Percentiles rank a stretch among this genome's conserved stretches.
phyloP scores from a whole-genome alignment of 306 rosid species.

The Pterocarpus macrocarpus region DNA sequence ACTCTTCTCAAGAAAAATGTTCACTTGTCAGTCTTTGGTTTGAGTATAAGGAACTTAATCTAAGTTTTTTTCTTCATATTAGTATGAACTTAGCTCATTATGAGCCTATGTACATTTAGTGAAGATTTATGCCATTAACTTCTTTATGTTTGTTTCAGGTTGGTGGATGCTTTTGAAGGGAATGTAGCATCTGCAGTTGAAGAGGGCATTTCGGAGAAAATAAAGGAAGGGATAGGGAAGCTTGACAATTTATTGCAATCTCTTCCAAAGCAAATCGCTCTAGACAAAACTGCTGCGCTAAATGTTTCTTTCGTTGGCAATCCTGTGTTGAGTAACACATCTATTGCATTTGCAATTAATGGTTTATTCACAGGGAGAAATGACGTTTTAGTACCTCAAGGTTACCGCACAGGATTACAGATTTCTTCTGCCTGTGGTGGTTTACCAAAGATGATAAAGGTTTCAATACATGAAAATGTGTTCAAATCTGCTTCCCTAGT shows the following conservation, averaged over 20 bases:
- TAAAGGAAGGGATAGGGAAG: constrained; percentile 67
- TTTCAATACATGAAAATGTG: constrained; percentile 79
- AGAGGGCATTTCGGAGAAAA: constrained; percentile 66
- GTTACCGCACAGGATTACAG: constrained; percentile 42
- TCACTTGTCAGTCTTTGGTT: too few relatives aligned
- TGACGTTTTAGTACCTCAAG: constrained; percentile 47
- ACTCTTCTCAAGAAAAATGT: too few relatives aligned
- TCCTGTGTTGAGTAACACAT: constrained; percentile 70
- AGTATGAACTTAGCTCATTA: neutral
- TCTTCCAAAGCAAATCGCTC: constrained; percentile 68
- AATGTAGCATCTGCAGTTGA: constrained; percentile 75
- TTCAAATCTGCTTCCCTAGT: constrained; percentile 70
- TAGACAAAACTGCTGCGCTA: constrained; percentile 62
- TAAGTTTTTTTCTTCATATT: too few relatives aligned
- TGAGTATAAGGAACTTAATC: too few relatives aligned
- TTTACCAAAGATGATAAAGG: constrained; percentile 72
- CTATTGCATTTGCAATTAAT: constrained; percentile 68
- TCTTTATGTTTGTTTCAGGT: constrained; percentile 57
- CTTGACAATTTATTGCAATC: constrained; percentile 66
- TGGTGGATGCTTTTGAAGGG: constrained; percentile 67
- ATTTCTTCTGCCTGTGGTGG: constrained; percentile 56
- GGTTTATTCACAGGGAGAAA: constrained; percentile 63
- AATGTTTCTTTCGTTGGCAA: constrained; percentile 72
- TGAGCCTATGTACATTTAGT: constrained; percentile 1
- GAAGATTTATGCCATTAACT: constrained; percentile 36